These are phyloP conservation scores for Pneumocystis canis DNA, from an alignment of 1,139 yeast species.

Conservation along the genomic window DNA sequence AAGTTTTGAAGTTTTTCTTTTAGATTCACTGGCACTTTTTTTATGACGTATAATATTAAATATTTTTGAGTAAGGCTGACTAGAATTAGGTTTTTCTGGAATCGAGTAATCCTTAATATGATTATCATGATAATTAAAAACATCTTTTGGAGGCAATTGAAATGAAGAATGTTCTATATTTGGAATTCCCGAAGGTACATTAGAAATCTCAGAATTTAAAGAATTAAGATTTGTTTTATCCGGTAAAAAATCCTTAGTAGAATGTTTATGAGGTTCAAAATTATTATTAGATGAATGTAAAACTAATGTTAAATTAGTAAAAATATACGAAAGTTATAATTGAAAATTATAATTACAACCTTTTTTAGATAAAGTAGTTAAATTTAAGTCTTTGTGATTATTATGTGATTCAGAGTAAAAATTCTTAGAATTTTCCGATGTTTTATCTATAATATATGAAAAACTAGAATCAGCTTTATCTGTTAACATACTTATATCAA, in stretches of 20 bases:
- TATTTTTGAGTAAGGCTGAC: not conserved
- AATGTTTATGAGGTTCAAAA: not conserved
- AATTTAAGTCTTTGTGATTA: not conserved
- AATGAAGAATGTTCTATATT: not conserved
- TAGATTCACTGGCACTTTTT: not conserved
- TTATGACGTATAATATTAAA: not conserved
- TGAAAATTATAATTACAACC: not conserved
- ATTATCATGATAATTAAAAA: not conserved
- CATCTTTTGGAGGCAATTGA: not conserved
- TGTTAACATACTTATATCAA: not conserved
- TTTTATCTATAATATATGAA: not conserved
- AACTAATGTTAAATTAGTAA: not conserved
- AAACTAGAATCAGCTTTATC: not conserved
- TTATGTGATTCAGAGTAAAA: not conserved
- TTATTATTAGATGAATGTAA: not conserved
- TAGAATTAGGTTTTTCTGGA: not conserved
- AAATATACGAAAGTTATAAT: not conserved
- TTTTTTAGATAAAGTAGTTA: not conserved
- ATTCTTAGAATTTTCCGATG: not conserved
- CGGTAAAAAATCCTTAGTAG: not conserved
- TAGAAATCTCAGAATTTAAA: not conserved
- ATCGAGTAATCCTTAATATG: not conserved
- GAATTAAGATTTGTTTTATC: not conserved
- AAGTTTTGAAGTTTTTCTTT: not conserved
- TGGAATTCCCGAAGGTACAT: not conserved